Evolutionary conservation across 2,329 filamentous ascomycete species (phyloP), one percentile per base, ranked within the genome.

Genomic region (Fusarium guadeloupense): DNA sequence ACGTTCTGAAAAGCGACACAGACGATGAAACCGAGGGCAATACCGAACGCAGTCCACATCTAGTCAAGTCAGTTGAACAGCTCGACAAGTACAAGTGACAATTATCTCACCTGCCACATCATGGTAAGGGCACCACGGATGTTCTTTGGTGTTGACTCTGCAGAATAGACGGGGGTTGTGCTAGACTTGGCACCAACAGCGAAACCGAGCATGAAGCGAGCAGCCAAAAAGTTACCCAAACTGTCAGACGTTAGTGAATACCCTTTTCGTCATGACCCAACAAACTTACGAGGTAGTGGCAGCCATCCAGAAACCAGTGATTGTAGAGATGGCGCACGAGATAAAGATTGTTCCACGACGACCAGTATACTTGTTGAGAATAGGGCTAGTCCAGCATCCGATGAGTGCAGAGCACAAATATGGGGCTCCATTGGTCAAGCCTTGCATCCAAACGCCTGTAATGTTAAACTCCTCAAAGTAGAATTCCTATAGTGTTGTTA

Each of bases 261-360:
- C 1, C 3, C 4, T 0, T 5, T 5, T 10, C 1, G 7, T 13
- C 9, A 12, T 0, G 1, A 1, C 3, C 3, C 1, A 16, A 0
- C 0, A 6, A 59, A 86, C 86, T 43, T 84, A 82, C 40, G 83
- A 83, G 40, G 86, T 78, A 56, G 81, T 76, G 74, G 81, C 54
- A 4, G 73, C 85, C 85, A 89, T 46, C 85, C 84, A 70, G 84
- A 85, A 34, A 74, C 82, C 42, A 75, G 74, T 58, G 79, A 71
- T n/a, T 78, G 75, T 71, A 75, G 84, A 85, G 55, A 75, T 79
- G 46, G 82, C 78, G 54, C 85, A 86, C 3, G 85, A 85, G 49
- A 88, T 80, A 69, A 88, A 88, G 45, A 89, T 87, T 5, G 85
- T 88, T 23, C 87, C 85, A 2, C 87, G 81, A 28, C 87, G 83